Evolutionary conservation across 163 green algal species (phyloP), one percentile per base, ranked within the genome.

Genomic region (Chloroidium sp.): DNA sequence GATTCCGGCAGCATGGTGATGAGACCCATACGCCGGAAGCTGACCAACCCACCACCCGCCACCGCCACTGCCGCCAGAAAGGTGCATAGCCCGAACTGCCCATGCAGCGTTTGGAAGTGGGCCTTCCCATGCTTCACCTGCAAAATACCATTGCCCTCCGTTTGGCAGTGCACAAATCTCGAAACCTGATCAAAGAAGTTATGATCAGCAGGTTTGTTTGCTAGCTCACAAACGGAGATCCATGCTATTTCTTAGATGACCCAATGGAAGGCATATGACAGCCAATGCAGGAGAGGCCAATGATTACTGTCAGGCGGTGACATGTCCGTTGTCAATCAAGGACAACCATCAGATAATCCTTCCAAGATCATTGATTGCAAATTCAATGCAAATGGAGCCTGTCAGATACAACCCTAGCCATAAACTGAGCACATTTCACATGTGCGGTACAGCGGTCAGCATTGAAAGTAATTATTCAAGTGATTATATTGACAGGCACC

Each of bases 71-170:
- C 62, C 69, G 80, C 61, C 72, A 87, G 6, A 1, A 80, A 12
- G 2, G 74, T 76, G 2, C 68, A 59, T 57, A 87, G 64, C 72
- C 80, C 80, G 60, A 81, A 61, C 57, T 81, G 81, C 2, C 8
- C 76, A 67, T 87, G 83, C n/a, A 78, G 36, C 14, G 80, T 81
- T 3, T 75, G 69, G 76, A 84, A 87, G 77, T 87, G 83, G 36
- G 14, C 12, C 74, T 87, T 87, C 1, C 77, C 80, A 59, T 80
- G 82, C 13, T 72, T 76, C 60, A 81, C 75, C 82, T 85, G 82
- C 59, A 36, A 75, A 6, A 13, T 13, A 59, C 69, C 57, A 77
- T 76, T n/a, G 8, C 61, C 64, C 6, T 80, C 61, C 62, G 0
- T 3, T 74, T 72, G 59, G 76, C 4, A 14, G 12, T 79, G 12